These are phyloP conservation scores for Diaporthe citrichinensis DNA, from an alignment of 2,329 filamentous ascomycete species.

Conservation along the genomic window DNA sequence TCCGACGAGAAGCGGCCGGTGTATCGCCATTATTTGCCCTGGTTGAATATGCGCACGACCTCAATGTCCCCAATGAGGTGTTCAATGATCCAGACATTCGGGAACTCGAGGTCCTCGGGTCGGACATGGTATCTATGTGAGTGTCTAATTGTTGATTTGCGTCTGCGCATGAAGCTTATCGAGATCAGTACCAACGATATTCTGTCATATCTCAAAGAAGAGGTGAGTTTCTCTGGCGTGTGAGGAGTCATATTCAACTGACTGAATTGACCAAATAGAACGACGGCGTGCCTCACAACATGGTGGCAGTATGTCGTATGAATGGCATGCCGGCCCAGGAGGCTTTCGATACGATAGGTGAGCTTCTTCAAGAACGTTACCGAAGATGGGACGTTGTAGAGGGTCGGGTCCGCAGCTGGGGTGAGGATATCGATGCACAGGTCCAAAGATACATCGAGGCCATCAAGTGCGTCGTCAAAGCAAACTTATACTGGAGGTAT, in stretches of 20 bases:
- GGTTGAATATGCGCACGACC: background rate
- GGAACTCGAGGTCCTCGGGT: background rate
- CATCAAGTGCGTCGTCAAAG: background rate
- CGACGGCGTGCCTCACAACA: background rate
- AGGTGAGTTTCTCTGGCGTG: background rate
- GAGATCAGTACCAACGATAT: background rate
- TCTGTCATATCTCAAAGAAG: background rate
- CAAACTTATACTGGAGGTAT: background rate
- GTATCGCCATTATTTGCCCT: background rate
- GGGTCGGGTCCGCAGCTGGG: background rate
- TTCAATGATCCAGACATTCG: background rate
- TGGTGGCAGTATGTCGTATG: background rate
- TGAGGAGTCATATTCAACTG: background rate
- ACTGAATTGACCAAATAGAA: background rate
- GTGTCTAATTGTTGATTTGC: background rate
- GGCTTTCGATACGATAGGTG: background rate
- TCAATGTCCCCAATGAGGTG: background rate
- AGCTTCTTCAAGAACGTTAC: background rate
- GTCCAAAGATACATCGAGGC: background rate
- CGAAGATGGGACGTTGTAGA: background rate
- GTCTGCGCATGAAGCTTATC: background rate
- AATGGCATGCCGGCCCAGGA: background rate
- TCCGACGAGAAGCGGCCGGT: background rate
- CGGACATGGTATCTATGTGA: constrained; percentile 7
- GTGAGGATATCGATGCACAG: background rate